Evolutionary conservation across 768 basidiomycete species (phyloP), one percentile per base, ranked within the genome.

Genomic region (Plicaturopsis crispa): DNA sequence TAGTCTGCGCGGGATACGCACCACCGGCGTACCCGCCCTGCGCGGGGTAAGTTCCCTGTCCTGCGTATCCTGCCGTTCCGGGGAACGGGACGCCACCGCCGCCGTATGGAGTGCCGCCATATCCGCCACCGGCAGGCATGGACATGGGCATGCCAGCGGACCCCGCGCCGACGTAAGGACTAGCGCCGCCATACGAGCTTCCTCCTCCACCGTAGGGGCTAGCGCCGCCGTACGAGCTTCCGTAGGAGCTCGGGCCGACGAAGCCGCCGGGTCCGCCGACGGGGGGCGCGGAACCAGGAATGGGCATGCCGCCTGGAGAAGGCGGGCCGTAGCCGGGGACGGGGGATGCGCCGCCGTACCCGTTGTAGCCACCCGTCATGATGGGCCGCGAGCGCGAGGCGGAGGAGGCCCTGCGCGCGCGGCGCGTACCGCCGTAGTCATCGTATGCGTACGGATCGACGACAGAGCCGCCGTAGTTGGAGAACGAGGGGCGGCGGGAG

Each of bases 361-460:
- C 28, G 10, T 30, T 30, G 14, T 30, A 30, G 10, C 10, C 28
- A 10, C 10, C 28, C 28, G 28, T 14, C 14, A 10, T 30, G 16
- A 54, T 60, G 33, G 52, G 52, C 22, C 63, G 58, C 17, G 61
- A 56, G 38, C 53, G 62, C 18, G 61, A 60, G 6, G 68, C 67
- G 18, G 51, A 59, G 2, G 67, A 66, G 5, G 65, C 34, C 18
- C 24, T 36, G n/a, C 44, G 65, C 3, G 65, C 66, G 7, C 50
- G 44, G 16, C 50, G 46, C 36, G 41, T 36, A 12, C 45, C 32
- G 3, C 33, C 40, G n/a, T 24, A 57, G 46, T 20, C 53, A 52
- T 70, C 68, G 35, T 55, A 60, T 20, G 59, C 55, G 48, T 69
- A 69, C 2, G 59, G 59, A 46, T 69, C 66, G 18, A 59, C 65